phyloP scores from a whole-genome alignment of 192 early-diverging fungal genomes.

The Backusella sp. region DNA sequence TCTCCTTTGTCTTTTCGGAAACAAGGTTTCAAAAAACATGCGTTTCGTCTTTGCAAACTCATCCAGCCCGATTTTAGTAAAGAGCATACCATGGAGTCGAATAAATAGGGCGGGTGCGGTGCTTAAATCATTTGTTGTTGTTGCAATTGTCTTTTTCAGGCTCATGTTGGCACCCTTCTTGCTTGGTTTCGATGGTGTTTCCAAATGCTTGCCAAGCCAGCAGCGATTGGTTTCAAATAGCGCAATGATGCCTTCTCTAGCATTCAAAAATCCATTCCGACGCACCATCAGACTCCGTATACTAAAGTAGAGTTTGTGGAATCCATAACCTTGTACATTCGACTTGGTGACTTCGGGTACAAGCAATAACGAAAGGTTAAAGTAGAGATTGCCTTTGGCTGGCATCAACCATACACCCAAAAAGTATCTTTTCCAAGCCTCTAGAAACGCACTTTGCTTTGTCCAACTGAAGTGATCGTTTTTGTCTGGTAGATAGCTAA shows the following conservation, averaged over 20 bases:
- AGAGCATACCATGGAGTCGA: conserved; percentile 56
- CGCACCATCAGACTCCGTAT: conserved; percentile 46
- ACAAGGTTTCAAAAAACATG: conserved; percentile 18
- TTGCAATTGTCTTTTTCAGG: conserved; percentile 12
- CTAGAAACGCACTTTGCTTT: conserved; percentile 21
- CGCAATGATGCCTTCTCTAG: conserved; percentile 47
- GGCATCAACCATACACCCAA: conserved; percentile 26
- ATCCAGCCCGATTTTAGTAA: conserved; percentile 59
- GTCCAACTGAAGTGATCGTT: conserved; percentile 6
- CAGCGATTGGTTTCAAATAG: conserved; percentile 50
- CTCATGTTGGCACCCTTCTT: conserved; percentile 2
- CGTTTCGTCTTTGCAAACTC: conserved; percentile 38
- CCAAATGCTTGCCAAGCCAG: conserved; percentile 22
- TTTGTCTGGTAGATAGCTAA: conserved; percentile 39
- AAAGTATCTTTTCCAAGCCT: conserved; percentile 42
- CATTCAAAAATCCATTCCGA: conserved; percentile 47
- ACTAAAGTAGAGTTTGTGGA: conserved; percentile 28
- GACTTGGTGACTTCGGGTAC: neutral
- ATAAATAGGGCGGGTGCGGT: conserved; percentile 29
- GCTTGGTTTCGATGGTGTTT: neutral
- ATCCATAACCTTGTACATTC: conserved; percentile 30
- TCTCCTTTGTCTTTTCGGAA: conserved; percentile 2
- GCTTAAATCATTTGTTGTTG: conserved; percentile 12
- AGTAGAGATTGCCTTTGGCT: conserved; percentile 45
- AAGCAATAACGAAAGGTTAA: conserved; percentile 46